These are phyloP conservation scores for Xerocomellus amylosporus DNA, from an alignment of 768 basidiomycete species.

Conservation along the genomic window DNA sequence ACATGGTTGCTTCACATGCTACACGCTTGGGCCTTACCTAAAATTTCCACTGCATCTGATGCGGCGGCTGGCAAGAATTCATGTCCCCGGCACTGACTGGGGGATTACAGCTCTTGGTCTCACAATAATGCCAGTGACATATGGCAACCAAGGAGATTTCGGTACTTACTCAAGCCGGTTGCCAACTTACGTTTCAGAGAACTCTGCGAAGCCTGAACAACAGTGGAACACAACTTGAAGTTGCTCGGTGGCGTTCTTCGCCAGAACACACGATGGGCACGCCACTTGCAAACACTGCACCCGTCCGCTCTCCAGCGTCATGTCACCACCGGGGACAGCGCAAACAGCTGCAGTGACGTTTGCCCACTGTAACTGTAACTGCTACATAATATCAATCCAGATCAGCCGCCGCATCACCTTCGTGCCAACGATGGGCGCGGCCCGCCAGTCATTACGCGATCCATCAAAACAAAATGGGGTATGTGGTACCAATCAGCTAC, in stretches of 20 bases:
- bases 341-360: background rate
- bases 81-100: too few species aligned
- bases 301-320: background rate
- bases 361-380: background rate
- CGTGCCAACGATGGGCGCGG: background rate
- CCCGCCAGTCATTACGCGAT: conserved; percentile 2
- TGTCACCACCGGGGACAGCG: background rate
- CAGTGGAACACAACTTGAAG: too few species aligned
- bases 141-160: too few species aligned
- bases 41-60: too few species aligned
- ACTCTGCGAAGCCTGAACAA: background rate
- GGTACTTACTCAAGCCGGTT: background rate
- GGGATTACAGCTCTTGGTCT: too few species aligned
- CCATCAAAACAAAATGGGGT: background rate
- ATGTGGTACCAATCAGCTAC: conserved; percentile 1
- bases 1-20: too few species aligned
- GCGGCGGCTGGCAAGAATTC: too few species aligned
- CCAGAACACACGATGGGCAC: too few species aligned
- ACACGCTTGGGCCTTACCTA: too few species aligned
- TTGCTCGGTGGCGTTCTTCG: too few species aligned
- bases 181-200: background rate
- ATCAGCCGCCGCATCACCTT: background rate
- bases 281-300: too few species aligned
- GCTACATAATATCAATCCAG: background rate
- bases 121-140: too few species aligned